Base-by-base conservation (phyloP, 306 rosid species). In the Macrotyloma uniflorum region DNA sequence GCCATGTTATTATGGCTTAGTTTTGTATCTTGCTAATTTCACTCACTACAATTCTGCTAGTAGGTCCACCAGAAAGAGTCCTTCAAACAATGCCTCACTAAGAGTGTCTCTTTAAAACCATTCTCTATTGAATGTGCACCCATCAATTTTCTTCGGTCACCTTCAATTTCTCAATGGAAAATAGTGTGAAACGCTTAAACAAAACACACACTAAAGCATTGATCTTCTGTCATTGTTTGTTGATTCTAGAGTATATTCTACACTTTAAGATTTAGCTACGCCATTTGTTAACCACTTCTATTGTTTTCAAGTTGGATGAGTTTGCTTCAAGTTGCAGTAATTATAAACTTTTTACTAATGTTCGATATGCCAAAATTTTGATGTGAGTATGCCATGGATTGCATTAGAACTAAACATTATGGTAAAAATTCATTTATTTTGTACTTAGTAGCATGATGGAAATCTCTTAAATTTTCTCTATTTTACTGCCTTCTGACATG, bases 261-360 rank as follows among this genome's bases (percentile, higher is more conserved):
- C 43, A 38, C 67, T 20, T 12, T 67, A 43, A 38, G 78, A 43
- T 32, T 75, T 77, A 43, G 50, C 59, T 20, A 69, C 72, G 33
- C 3, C 12, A 22, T 54, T 53, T 53, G 40, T 43, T 32, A 26
- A 64, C 8, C 14, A 13, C 47, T 54, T 20, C 55, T n/a, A 18
- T 55, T 42, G 32, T 30, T 30, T 33, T 50, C 42, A 19, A 65
- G 42, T 51, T 61, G 11, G 63, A 42, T 13, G 35, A 78, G 64
- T 20, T 70, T 43, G 63, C 18, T 78, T 30, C 49, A 33, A 62
- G 32, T 11, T 5, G 23, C 42, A n/a, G 59, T 63, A 50, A 19
- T 10, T 51, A 32, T 67, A 8, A 40, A 59, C 18, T 26, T 69
- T 68, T 26, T 32, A 32, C 28, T 16, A n/a, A 54, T 82, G 22